Evolutionary conservation across 225 moss, liverwort and hornwort genomes (phyloP), one percentile per base, ranked within the genome.

Genomic region (Anthoceros angustus): DNA sequence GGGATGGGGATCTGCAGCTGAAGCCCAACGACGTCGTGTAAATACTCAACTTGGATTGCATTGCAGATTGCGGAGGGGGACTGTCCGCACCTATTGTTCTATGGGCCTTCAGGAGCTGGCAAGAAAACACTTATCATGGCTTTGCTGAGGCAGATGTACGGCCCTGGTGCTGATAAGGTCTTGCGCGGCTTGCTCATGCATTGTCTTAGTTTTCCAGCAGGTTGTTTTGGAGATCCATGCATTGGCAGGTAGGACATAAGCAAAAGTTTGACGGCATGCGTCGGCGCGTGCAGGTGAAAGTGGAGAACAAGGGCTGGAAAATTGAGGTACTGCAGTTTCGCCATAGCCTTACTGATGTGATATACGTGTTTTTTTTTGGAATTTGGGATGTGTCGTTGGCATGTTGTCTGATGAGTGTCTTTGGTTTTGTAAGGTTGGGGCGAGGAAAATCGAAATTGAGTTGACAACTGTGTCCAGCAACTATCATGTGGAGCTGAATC

Each of bases 301-400:
- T 98, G 78, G 98, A 98, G 84, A 98, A 89, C 76, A 92, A 89
- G 73, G 85, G 88, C 6, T 92, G 98, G 98, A 98, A 89, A 89
- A 87, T 98, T 61, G 88, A 98, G 87, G 88, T 98, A 77, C 23
- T 9, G 39, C 10, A 2, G 62, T 39, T 12, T 2, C 4, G 15
- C 39, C 48, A n/a, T 23, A 32, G 26, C 23, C 12, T 38, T 16
- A 8, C 9, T 41, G 46, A 12, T 42, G 43, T 12, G 25, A 0
- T 21, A 39, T 61, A 2, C 42, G 38, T 40, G 41, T 42, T 25
- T 5, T 7, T 18, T 55, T 7, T 8, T 1, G n/a, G n/a, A 55
- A 20, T 23, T 55, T 70, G 23, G 26, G 24, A 26, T 46, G 20
- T 66, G 32, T 4, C 32, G 1, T 32, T 32, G 32, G 32, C 42